phyloP scores from a whole-genome alignment of 139 green algal genomes.

The Coelastrella sp. region DNA sequence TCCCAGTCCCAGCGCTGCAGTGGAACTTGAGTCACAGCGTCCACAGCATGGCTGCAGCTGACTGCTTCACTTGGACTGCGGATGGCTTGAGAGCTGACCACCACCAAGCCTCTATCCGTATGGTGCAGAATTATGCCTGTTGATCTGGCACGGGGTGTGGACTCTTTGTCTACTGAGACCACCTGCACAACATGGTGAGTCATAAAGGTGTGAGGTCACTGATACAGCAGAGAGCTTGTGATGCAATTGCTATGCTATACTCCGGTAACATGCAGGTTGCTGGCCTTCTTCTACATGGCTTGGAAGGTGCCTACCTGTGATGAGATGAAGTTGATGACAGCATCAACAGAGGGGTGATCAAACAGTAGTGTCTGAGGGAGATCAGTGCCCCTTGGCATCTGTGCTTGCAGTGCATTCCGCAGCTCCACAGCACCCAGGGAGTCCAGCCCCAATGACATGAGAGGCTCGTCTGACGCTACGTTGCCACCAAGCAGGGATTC shows the following conservation, averaged over 20 bases:
- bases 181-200: background rate
- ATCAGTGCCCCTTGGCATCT: conserved; percentile 60
- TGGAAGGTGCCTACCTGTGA: conserved; percentile 1
- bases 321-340: conserved; percentile 34
- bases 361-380: conserved; percentile 89
- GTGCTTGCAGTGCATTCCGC: conserved; percentile 72
- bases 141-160: too few relatives aligned
- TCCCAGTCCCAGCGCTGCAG: conserved; percentile 64
- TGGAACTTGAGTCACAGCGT: conserved; percentile 56
- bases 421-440: conserved; percentile 81
- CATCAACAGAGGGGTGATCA: conserved; percentile 83
- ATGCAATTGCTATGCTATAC: too few relatives aligned
- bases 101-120: too few relatives aligned
- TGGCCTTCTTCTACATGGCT: too few relatives aligned
- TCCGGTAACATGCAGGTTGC: too few relatives aligned
- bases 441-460: conserved; percentile 88
- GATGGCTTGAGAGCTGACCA: background rate
- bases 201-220: too few relatives aligned
- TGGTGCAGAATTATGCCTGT: too few relatives aligned
- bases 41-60: background rate
- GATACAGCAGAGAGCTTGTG: too few relatives aligned
- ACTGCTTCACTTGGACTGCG: conserved; percentile 29
- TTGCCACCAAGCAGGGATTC: conserved; percentile 60
- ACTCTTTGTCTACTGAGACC: too few relatives aligned
- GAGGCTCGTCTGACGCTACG: conserved; percentile 59